Base-by-base conservation (phyloP, 192 early-diverging fungal genomes). In the Funneliformis geosporum region DNA sequence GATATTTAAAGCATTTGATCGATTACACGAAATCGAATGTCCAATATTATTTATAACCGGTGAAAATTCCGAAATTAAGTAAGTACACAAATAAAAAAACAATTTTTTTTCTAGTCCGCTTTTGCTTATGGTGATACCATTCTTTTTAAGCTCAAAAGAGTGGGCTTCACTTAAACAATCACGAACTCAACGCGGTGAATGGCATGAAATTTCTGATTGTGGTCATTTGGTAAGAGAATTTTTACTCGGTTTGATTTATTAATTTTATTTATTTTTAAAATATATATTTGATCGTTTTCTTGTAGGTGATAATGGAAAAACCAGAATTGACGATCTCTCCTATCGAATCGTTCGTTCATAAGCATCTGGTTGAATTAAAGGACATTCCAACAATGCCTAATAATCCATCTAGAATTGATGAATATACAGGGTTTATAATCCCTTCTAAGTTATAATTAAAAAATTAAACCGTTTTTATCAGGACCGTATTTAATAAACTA, bases 31-130 rank as follows among this genome's bases (percentile, higher is more conserved):
- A 40, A 50, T 89, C 0, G n/a, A 64, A 14, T 80, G 85, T 50
- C 88, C 88, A 25, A 66, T 85, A 21, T 84, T 85, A 18, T 81
- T 87, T 43, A 47, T 89, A 12, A 73, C 67, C 68, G 88, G 82
- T 28, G 68, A 80, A 59, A 39, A 43, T 0, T 87, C 88, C 0
- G 55, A 79, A 5, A 81, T 71, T 46, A 84, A 83, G 88, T 87
- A 85, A 79, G 11, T 44, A 21, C 16, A 12, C 11, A 33, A 11
- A 33, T 33, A 33, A 33, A 33, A 33, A 2, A 2, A 10, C 2
- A 14, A 16, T 66, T 10, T 10, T 65, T 66, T 66, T 66, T 66
- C 0, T 4, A 4, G 14, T 6, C 21, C 0, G 25, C n/a, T 66
- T 28, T 12, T 27, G 8, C 5, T 7, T 5, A 28, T 27, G 5